phyloP scores from a whole-genome alignment of 2,329 filamentous ascomycete species.

The Aspergillus candidus region DNA sequence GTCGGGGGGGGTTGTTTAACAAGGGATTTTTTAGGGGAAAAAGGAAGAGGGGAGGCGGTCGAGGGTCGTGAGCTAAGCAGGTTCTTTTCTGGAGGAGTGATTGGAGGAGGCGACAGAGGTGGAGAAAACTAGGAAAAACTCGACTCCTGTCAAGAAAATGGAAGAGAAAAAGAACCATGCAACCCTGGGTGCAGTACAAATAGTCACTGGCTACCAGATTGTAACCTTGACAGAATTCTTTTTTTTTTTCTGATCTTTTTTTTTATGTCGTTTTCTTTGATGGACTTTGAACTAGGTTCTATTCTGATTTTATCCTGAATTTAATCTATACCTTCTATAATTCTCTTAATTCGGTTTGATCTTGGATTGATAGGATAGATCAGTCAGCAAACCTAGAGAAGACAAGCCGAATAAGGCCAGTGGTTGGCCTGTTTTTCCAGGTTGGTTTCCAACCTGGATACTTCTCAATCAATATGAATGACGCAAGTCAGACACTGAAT shows the following conservation, averaged over 20 bases:
- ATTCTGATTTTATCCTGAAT: neutral
- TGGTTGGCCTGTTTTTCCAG: slow-evolving; percentile 15
- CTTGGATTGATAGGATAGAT: no score
- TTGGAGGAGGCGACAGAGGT: neutral
- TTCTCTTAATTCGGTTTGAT: neutral
- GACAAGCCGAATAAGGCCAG: slow-evolving; percentile 2
- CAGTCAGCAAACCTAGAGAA: neutral
- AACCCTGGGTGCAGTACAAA: slow-evolving; percentile 20
- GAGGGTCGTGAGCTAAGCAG: slow-evolving; percentile 17
- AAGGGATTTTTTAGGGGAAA: slow-evolving; percentile 29
- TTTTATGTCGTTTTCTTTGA: neutral
- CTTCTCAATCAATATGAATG: slow-evolving; percentile 17
- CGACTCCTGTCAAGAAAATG: slow-evolving; percentile 13
- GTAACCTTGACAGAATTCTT: slow-evolving; percentile 5
- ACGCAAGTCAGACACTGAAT: slow-evolving; percentile 9
- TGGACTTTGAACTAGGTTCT: neutral
- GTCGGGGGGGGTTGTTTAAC: slow-evolving; percentile 21
- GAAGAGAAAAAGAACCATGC: slow-evolving; percentile 7
- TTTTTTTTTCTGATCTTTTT: slow-evolving; percentile 1
- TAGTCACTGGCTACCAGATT: slow-evolving; percentile 13
- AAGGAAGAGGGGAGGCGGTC: slow-evolving; percentile 22
- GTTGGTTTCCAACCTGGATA: slow-evolving; percentile 13
- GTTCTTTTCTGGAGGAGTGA: neutral
- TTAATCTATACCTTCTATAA: neutral
- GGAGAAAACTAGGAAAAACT: slow-evolving; percentile 1